These are phyloP conservation scores for Pigoraptor vietnamica DNA, from an alignment of 78 protist species.

Conservation along the genomic window DNA sequence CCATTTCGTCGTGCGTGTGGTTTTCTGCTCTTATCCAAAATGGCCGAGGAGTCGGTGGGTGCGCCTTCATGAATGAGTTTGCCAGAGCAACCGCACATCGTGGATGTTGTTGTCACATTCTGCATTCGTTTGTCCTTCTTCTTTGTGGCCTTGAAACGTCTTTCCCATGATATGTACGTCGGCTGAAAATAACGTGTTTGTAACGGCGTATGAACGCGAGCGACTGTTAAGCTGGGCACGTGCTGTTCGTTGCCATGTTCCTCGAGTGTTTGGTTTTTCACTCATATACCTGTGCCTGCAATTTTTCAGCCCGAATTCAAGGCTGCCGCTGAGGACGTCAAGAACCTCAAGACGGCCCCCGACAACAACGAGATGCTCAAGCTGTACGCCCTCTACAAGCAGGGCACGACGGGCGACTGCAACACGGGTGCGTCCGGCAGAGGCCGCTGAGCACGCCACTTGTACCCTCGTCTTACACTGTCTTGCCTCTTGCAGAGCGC, in stretches of 20 bases:
- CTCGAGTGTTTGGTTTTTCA: background rate
- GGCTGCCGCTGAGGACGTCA: conserved; percentile 26
- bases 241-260: background rate
- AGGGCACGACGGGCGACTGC: conserved; percentile 68
- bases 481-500: background rate
- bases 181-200: too few species aligned
- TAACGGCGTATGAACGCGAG: too few species aligned
- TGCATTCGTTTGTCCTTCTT: background rate
- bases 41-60: background rate
- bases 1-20: background rate
- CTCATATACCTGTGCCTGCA: background rate
- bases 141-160: background rate
- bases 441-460: too few species aligned
- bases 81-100: too few species aligned
- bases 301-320: conserved; percentile 21
- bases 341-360: conserved; percentile 19
- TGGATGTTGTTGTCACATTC: too few species aligned
- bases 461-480: background rate
- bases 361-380: conserved; percentile 41
- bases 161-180: too few species aligned
- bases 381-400: conserved; percentile 69
- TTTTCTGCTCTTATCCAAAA: background rate
- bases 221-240: background rate
- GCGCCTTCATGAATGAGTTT: background rate
- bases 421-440: conserved; percentile 15